Conservation (phyloP, 2,329 filamentous ascomycete species). For the Claviceps citrina region DNA sequence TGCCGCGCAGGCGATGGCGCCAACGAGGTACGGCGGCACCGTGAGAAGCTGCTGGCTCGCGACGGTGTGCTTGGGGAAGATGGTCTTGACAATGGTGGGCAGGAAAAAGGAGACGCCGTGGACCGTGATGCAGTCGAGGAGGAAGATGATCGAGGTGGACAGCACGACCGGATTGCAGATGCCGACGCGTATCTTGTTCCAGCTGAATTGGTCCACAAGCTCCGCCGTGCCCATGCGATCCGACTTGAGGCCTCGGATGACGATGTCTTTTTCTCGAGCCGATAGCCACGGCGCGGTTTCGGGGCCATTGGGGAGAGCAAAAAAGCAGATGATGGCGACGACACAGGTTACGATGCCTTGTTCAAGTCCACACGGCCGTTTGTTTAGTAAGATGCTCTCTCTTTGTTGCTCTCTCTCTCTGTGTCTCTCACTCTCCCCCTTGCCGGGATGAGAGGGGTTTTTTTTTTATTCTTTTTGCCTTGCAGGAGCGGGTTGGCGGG, state of each 20-base stretch:
- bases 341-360: slow-evolving; percentile 42
- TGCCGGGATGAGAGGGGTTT: no score
- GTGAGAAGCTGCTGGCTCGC: slow-evolving; percentile 53
- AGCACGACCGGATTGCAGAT: slow-evolving; percentile 44
- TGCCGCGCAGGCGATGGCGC: slow-evolving; percentile 45
- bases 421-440: no score
- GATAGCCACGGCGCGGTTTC: slow-evolving; percentile 50
- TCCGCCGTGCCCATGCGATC: slow-evolving; percentile 44
- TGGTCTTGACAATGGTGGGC: slow-evolving; percentile 54
- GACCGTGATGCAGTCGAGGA: slow-evolving; percentile 55
- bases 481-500: no score
- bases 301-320: slow-evolving; percentile 51
- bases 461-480: neutral
- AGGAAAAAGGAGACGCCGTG: slow-evolving; percentile 58
- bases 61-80: slow-evolving; percentile 43
- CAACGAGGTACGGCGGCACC: slow-evolving; percentile 54
- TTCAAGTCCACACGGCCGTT: no score
- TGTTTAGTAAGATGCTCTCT: no score
- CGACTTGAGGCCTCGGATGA: slow-evolving; percentile 41
- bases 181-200: slow-evolving; percentile 41
- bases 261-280: slow-evolving; percentile 45
- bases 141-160: slow-evolving; percentile 39
- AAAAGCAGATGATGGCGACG: slow-evolving; percentile 39
- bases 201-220: slow-evolving; percentile 42
- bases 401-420: no score